phyloP scores from a whole-genome alignment of 1,139 yeast species.

The Kurtzmaniella quercitrusa region DNA sequence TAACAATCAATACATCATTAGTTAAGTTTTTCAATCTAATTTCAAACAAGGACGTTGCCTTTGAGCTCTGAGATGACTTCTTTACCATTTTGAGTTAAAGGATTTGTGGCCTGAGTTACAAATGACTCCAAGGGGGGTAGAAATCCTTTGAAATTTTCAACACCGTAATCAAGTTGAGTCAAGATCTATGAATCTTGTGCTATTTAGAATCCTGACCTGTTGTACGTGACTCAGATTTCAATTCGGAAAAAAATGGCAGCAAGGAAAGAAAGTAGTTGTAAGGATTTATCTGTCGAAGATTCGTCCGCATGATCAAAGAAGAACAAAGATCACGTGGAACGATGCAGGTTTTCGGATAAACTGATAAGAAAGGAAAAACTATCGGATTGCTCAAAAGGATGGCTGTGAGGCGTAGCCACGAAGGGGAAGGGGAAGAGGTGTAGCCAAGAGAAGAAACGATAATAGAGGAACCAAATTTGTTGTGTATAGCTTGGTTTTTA shows the following conservation, averaged over 20 bases:
- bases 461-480: no score
- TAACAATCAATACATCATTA: slow-evolving; percentile 74
- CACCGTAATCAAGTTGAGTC: no score
- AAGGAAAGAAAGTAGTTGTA: neutral
- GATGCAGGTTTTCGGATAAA: slow-evolving; percentile 1
- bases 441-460: neutral
- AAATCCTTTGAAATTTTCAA: no score
- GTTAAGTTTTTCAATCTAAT: slow-evolving; percentile 63
- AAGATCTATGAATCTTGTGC: no score
- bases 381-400: neutral
- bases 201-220: no score
- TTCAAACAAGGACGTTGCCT: slow-evolving; percentile 49
- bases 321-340: neutral
- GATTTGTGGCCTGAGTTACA: no score
- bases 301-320: neutral
- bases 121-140: no score
- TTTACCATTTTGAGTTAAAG: slow-evolving; percentile 18
- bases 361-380: slow-evolving; percentile 1
- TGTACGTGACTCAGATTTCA: neutral
- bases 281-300: neutral
- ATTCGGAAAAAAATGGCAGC: neutral
- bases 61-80: slow-evolving; percentile 13
- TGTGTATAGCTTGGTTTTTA: no score
- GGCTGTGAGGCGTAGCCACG: neutral
- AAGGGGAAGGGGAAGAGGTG: neutral